These are phyloP conservation scores for Dichotomopilus funicola DNA, from an alignment of 2,329 filamentous ascomycete species.

Conservation along the genomic window DNA sequence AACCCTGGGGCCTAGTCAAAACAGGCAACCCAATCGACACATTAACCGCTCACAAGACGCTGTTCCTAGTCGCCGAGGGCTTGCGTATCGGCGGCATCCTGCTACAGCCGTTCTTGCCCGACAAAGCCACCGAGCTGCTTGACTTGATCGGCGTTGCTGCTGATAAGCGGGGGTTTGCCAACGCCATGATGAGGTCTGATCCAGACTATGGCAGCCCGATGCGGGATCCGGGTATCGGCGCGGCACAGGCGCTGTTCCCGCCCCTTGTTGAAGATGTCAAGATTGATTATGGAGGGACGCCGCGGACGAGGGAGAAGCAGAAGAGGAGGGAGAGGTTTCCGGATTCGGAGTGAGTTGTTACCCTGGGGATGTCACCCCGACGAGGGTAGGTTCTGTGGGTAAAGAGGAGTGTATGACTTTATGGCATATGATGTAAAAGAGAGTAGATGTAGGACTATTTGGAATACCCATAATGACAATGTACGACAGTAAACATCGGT, in stretches of 20 bases:
- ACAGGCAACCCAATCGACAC: conserved; percentile 26
- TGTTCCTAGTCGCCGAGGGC: conserved; percentile 70
- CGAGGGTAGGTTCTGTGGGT: background rate
- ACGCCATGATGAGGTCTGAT: conserved; percentile 60
- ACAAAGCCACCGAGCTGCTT: conserved; percentile 64
- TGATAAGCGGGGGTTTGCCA: conserved; percentile 54
- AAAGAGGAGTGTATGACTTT: conserved; percentile 7
- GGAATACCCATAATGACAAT: background rate
- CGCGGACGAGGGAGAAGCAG: conserved; percentile 3
- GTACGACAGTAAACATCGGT: too few relatives aligned
- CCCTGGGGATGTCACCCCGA: background rate
- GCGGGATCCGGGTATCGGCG: conserved; percentile 30
- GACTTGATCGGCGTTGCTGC: conserved; percentile 68
- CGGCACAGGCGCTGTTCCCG: conserved; percentile 46
- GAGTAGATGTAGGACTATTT: background rate
- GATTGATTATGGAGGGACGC: background rate
- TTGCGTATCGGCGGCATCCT: conserved; percentile 76
- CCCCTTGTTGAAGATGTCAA: conserved; percentile 36
- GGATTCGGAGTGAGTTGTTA: background rate
- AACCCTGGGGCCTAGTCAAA: conserved; percentile 61
- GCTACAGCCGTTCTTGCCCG: conserved; percentile 85
- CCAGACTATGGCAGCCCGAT: conserved; percentile 55
- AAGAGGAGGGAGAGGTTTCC: conserved; percentile 7
- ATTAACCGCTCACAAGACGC: conserved; percentile 45
- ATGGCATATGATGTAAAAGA: background rate